Conservation (phyloP, 2,329 filamentous ascomycete species). For the Clonostachys rhizophaga region DNA sequence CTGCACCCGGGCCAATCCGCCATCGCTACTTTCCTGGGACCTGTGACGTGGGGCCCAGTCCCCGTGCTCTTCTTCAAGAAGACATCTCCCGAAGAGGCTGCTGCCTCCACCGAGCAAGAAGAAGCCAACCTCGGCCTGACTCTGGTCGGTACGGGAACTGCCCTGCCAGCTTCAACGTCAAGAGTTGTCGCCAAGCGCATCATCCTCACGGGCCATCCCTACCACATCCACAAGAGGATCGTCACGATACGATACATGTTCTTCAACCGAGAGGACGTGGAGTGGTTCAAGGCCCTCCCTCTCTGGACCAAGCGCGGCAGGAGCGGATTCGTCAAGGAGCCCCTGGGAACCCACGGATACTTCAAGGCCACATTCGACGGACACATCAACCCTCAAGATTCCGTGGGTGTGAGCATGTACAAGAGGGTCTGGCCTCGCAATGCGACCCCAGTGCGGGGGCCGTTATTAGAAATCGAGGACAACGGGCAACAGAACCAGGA, state of each 20-base stretch:
- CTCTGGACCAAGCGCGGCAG: constrained; percentile 90
- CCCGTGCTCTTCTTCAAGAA: constrained; percentile 85
- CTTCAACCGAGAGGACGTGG: constrained; percentile 92
- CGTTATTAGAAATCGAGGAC: constrained; percentile 29
- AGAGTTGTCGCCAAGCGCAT: constrained; percentile 91
- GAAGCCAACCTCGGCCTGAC: constrained; percentile 49
- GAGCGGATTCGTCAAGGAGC: constrained; percentile 89
- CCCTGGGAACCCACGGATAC: constrained; percentile 95
- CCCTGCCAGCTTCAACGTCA: constrained; percentile 68
- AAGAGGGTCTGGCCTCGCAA: constrained; percentile 79
- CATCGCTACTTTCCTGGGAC: constrained; percentile 85
- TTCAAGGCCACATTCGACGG: constrained; percentile 99
- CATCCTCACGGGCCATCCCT: constrained; percentile 91
- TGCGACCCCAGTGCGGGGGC: constrained; percentile 43
- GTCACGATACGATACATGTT: constrained; percentile 99
- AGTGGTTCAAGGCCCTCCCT: constrained; percentile 96
- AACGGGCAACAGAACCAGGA: constrained; percentile 7
- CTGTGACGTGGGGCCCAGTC: constrained; percentile 88
- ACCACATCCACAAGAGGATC: constrained; percentile 97
- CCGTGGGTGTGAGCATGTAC: constrained; percentile 84
- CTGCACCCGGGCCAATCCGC: constrained; percentile 87
- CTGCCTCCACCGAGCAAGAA: constrained; percentile 25
- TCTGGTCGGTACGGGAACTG: constrained; percentile 83
- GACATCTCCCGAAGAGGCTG: constrained; percentile 31
- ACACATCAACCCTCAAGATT: constrained; percentile 92